These are phyloP conservation scores for Trypanosoma melophagium DNA, from an alignment of 208 protist species.

Conservation along the genomic window DNA sequence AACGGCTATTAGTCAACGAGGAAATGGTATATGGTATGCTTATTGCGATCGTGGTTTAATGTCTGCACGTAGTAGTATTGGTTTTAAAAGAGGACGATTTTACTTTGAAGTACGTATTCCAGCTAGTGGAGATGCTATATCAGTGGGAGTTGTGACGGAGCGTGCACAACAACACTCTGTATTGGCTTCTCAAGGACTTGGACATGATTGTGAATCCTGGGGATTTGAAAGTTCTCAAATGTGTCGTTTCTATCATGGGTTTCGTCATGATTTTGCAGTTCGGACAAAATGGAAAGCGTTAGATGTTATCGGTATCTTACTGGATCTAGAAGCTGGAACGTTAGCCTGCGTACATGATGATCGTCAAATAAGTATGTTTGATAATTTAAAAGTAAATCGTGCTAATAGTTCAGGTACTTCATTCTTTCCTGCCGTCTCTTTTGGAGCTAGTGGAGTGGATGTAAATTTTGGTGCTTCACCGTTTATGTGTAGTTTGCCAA, in stretches of 20 bases:
- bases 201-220: slow-evolving; percentile 79
- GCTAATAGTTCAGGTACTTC: slow-evolving; percentile 21
- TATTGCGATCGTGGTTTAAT: slow-evolving; percentile 34
- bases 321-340: slow-evolving; percentile 68
- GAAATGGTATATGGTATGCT: slow-evolving; percentile 45
- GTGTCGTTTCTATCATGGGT: slow-evolving; percentile 64
- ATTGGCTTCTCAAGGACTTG: slow-evolving; percentile 35
- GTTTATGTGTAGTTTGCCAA: slow-evolving; percentile 53
- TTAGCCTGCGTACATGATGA: slow-evolving; percentile 76
- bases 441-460: slow-evolving; percentile 52
- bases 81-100: slow-evolving; percentile 71
- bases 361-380: slow-evolving; percentile 61
- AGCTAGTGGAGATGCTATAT: slow-evolving; percentile 36
- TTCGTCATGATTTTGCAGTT: slow-evolving; percentile 58
- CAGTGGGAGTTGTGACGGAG: slow-evolving; percentile 71
- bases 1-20: slow-evolving; percentile 27
- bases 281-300: slow-evolving; percentile 74
- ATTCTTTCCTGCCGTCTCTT: slow-evolving; percentile 63
- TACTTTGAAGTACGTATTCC: slow-evolving; percentile 89
- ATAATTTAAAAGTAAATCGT: slow-evolving; percentile 30
- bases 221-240: slow-evolving; percentile 71
- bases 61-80: slow-evolving; percentile 63
- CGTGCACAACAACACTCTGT: slow-evolving; percentile 30
- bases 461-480: slow-evolving; percentile 85
- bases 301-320: slow-evolving; percentile 81